Conservation (phyloP, 1,284 basidiomycete genomes). For the Meripilus lineatus region DNA sequence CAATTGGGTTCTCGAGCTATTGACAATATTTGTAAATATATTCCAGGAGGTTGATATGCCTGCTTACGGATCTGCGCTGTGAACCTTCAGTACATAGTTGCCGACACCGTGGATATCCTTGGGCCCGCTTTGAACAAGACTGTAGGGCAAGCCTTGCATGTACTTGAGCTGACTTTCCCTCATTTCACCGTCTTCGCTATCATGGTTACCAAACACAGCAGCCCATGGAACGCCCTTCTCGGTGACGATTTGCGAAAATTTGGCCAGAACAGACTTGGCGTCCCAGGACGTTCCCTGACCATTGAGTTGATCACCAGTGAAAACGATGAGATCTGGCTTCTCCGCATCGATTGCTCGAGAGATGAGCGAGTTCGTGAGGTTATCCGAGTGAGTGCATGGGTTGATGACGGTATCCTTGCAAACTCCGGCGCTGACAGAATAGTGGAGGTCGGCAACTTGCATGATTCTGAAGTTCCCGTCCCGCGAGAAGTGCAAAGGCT, state of each 20-base stretch:
- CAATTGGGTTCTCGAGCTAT: constrained; percentile 79
- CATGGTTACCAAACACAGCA: constrained; percentile 91
- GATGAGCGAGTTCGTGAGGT: constrained; percentile 68
- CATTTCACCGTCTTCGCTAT: constrained; percentile 65
- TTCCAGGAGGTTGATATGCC: constrained; percentile 4
- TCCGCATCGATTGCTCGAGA: constrained; percentile 72
- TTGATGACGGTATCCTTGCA: constrained; percentile 64
- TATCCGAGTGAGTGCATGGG: constrained; percentile 64
- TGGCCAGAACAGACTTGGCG: constrained; percentile 78
- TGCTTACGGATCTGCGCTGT: constrained; percentile 70
- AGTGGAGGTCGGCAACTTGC: constrained; percentile 90
- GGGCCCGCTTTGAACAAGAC: constrained; percentile 76
- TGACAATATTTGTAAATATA: constrained; percentile 4
- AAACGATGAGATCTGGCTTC: constrained; percentile 88
- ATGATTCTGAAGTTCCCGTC: constrained; percentile 85
- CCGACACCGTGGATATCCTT: constrained; percentile 80
- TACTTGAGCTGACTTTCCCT: constrained; percentile 65
- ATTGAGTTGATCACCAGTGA: constrained; percentile 83
- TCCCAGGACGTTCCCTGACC: constrained; percentile 90
- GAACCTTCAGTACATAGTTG: constrained; percentile 79
- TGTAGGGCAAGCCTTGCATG: constrained; percentile 82
- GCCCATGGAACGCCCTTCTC: constrained; percentile 83
- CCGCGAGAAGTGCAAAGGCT: constrained; percentile 74
- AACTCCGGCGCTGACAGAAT: constrained; percentile 64
- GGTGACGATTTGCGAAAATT: constrained; percentile 78